phyloP scores from a whole-genome alignment of 495 filamentous ascomycete genomes.

The Aspergillus hancockii region DNA sequence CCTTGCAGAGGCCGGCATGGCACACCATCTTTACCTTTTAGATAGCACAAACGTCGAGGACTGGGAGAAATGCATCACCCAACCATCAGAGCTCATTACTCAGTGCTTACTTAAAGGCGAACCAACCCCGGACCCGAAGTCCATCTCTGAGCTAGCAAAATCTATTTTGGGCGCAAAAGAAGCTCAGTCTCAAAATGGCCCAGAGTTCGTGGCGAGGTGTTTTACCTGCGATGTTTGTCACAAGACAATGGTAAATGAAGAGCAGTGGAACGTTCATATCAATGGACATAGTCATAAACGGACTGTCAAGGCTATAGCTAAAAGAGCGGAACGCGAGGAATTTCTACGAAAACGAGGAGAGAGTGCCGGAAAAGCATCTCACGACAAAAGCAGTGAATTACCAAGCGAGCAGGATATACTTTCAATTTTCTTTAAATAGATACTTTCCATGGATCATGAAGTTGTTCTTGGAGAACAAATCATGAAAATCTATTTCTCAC shows the following conservation, averaged over 20 bases:
- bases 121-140: slow-evolving; percentile 58
- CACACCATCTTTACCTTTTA: slow-evolving; percentile 66
- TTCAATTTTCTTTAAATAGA: neutral
- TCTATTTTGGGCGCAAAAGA: slow-evolving; percentile 55
- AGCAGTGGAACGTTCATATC: slow-evolving; percentile 76
- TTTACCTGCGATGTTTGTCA: slow-evolving; percentile 70
- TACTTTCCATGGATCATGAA: neutral
- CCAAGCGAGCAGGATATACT: neutral
- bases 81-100: slow-evolving; percentile 63
- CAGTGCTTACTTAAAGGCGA: slow-evolving; percentile 56
- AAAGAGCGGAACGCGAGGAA: slow-evolving; percentile 32
- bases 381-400: neutral
- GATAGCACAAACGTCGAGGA: slow-evolving; percentile 64
- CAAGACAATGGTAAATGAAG: slow-evolving; percentile 65
- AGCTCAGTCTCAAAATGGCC: slow-evolving; percentile 46
- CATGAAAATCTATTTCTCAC: neutral
- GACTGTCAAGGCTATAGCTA: slow-evolving; percentile 36
- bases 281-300: slow-evolving; percentile 63
- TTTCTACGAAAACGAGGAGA: slow-evolving; percentile 21
- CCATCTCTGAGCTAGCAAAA: slow-evolving; percentile 60
- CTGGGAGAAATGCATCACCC: slow-evolving; percentile 61
- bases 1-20: slow-evolving; percentile 52
- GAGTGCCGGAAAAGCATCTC: neutral
- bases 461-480: neutral
- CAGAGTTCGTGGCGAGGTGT: slow-evolving; percentile 35